Base-by-base conservation (phyloP, 257 asterid species). In the Nyctanthes arbortristis region DNA sequence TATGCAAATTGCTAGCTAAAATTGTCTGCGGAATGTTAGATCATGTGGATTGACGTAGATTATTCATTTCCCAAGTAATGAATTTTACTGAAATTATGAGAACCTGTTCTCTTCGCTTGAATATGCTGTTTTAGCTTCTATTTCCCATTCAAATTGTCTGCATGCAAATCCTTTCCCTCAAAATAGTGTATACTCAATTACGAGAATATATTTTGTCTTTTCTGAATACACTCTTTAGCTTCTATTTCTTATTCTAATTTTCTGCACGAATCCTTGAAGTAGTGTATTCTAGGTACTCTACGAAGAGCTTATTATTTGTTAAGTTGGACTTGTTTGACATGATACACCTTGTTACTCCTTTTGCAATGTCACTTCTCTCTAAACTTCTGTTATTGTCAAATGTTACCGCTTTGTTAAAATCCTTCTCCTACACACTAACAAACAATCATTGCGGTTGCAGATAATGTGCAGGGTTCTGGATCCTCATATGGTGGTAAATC, bases 401-500 rank as follows among this genome's bases (percentile, higher is more conserved):
- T 22, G 16, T 40, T 40, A 16, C 52, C 2, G 52, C 52, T 40
- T 16, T 43, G 24, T 27, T 22, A 25, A 43, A 54, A 18, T 32
- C n/a, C 7, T 18, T 32, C 29, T 37, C 6, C 28, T 31, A 35
- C 20, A 28, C 28, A 22, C 74, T 66, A 32, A 29, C 43, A 33
- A 27, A 43, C 62, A 36, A 43, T 4, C 8, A 7, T 43, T 62
- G 65, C 28, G 67, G 10, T 69, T 30, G 56, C 75, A 78, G 87
- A 66, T 59, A 73, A 68, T 45, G 77, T 18, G 58, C 67, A 54
- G 47, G 67, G 4, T 12, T 52, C 25, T 27, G 79, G 74, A 58
- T 66, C 68, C 37, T 45, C 80, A 28, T 72, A 39, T 39, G 34
- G 22, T n/a, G 76, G 73, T 0, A 83, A 79, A 60, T 63, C 40